A percentile compares a stretch with the other conserved stretches of the same genome.
Conservation (phyloP, 73 alveolate genomes). For the Effrenium voratum region DNA sequence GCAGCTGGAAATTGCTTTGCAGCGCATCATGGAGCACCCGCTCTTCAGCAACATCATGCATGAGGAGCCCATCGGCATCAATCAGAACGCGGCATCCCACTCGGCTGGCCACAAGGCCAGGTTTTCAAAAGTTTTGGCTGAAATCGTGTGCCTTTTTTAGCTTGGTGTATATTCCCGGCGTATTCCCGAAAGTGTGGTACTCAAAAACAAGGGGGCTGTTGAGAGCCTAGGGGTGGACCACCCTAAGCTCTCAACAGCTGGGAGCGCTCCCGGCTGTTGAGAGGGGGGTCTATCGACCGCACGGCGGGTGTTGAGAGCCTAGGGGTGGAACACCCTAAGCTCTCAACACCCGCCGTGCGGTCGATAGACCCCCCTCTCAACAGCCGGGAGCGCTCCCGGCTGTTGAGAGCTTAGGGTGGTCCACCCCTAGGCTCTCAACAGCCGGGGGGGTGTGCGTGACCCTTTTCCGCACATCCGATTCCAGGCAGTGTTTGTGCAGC, state of each 20-base stretch:
- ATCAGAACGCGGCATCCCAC: neutral
- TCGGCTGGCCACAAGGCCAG: neutral
- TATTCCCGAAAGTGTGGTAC: too few species aligned
- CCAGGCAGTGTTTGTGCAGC: neutral
- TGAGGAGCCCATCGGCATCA: neutral
- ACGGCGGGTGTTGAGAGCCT: neutral
- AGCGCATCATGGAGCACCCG: neutral
- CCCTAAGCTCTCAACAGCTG: neutral
- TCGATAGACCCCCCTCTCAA: neutral
- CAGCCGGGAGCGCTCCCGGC: neutral
- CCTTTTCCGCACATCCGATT: too few species aligned
- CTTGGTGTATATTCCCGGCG: too few species aligned
- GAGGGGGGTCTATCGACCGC: neutral
- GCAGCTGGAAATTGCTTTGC: neutral
- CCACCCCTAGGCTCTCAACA: neutral
- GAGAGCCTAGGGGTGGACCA: neutral
- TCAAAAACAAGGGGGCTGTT: neutral
- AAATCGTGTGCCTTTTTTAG: neutral
- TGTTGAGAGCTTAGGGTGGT: neutral
- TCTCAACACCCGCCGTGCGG: neutral
- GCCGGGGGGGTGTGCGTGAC: neutral
- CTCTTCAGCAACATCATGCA: neutral
- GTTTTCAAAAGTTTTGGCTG: neutral
- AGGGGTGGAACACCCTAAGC: neutral
- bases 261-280: neutral